Base-by-base conservation (phyloP, 2,329 filamentous ascomycete species). In the Aspergillus novofumigatus region DNA sequence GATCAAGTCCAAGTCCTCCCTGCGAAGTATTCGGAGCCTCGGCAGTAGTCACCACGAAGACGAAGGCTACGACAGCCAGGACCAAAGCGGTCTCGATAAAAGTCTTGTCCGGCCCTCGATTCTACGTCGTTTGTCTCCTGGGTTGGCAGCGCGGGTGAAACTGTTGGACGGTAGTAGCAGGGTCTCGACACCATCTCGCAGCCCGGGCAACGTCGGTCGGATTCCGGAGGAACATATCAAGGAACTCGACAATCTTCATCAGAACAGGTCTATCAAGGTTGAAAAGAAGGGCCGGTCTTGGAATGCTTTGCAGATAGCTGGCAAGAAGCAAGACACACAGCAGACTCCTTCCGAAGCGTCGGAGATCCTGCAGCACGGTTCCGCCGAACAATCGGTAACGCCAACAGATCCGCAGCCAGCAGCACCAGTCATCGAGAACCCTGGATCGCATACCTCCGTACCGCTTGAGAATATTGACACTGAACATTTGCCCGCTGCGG, bases 101-200 rank as follows among this genome's bases (percentile, higher is more conserved):
- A 65, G 62, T 17, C 55, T 65, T 23, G 62, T 66, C 32, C 70
- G 67, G 21, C 61, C 72, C 21, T 74, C 71, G 23, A 72, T 77
- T 59, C 70, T 77, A 51, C 74, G 75, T 57, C 73, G 74, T 20
- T 63, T 77, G 48, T 77, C 75, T 44, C 75, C 75, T 50, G 73
- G 72, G 21, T 66, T 77, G 10, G 75, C 75, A 9, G 75, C 75
- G 50, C 72, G 75, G 49, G 73, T 77, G 53, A 77, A 76, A 58
- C 59, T 74, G 28, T 65, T 77, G 23, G 74, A 77, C 68, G 68
- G 73, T 32, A 72, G 67, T 53, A 66, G 62, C 53, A 73, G 72
- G 54, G 58, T 55, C 35, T 56, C 62, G 17, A 59, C 54, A 38
- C 60, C 59, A 8, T 58, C 57, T 42, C 70, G 67, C 38, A 67